Evolutionary conservation across 1,284 basidiomycete species (phyloP).

Genomic region (Earliella scabrosa): DNA sequence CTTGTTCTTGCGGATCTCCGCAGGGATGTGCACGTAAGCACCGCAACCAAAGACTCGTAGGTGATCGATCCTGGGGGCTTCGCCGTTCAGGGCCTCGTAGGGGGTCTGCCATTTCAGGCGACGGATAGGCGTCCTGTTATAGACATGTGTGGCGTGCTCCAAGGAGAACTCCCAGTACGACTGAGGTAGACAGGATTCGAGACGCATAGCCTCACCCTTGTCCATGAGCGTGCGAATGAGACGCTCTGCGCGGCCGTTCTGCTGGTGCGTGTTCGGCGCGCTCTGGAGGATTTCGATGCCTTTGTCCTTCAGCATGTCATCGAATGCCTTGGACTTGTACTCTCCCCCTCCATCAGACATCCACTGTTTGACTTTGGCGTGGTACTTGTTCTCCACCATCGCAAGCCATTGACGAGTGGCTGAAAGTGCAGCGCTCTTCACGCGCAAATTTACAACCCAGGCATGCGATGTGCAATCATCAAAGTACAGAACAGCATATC

Average conservation of each 20-base stretch:
- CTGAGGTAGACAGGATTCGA: constrained; percentile 4
- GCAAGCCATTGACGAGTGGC: background rate
- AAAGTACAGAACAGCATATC: constrained; percentile 34
- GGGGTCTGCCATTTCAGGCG: constrained; percentile 11
- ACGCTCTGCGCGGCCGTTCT: constrained; percentile 9
- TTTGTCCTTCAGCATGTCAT: background rate
- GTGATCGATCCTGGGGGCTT: constrained; percentile 6
- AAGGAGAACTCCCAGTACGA: constrained; percentile 31
- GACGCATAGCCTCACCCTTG: background rate
- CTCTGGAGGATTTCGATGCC: constrained; percentile 33
- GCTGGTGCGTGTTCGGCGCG: constrained; percentile 9
- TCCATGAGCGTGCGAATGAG: constrained; percentile 2
- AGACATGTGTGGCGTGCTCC: background rate
- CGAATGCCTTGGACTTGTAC: background rate
- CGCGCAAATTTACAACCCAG: background rate
- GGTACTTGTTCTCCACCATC: background rate
- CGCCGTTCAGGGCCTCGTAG: background rate
- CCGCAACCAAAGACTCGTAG: constrained; percentile 14
- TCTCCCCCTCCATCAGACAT: background rate
- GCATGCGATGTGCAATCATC: constrained; percentile 32
- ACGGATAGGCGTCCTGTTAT: background rate
- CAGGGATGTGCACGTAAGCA: background rate
- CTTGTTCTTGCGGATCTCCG: no score
- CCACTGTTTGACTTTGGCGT: background rate
- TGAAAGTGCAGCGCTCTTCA: background rate